Evolutionary conservation across 2,329 filamentous ascomycete species (phyloP).

Genomic region (Metarhizium sp.): DNA sequence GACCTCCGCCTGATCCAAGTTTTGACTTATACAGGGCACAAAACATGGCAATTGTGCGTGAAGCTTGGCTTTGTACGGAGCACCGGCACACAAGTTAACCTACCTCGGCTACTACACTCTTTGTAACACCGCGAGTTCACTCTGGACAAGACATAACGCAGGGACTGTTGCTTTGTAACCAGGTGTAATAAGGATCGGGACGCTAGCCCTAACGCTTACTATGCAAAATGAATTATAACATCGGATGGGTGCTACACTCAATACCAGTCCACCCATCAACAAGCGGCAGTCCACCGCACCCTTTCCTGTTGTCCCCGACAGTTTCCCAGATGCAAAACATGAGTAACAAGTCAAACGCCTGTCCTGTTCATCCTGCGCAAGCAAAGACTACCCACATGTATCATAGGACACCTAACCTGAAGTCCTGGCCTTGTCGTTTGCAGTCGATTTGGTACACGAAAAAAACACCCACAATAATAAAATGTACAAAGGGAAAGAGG

Average conservation of each 20-base stretch:
- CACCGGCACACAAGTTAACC: too few relatives aligned
- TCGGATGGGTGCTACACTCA: not conserved
- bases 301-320: not conserved
- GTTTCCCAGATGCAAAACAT: not conserved
- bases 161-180: not conserved
- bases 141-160: not conserved
- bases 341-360: not conserved
- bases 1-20: too few relatives aligned
- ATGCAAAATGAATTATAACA: constrained; percentile 4
- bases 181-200: not conserved
- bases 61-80: too few relatives aligned
- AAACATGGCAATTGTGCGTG: too few relatives aligned
- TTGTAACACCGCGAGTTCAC: not conserved
- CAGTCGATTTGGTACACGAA: not conserved
- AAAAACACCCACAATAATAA: constrained; percentile 1
- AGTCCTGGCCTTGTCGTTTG: not conserved
- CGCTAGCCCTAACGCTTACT: constrained; percentile 1
- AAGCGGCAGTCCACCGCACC: not conserved
- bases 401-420: not conserved
- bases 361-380: not conserved
- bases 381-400: not conserved
- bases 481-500: constrained; percentile 9
- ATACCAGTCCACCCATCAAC: not conserved
- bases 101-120: not conserved
- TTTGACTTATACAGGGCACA: too few relatives aligned